phyloP scores from a whole-genome alignment of 2,329 filamentous ascomycete species.

The Fusarium continuum region DNA sequence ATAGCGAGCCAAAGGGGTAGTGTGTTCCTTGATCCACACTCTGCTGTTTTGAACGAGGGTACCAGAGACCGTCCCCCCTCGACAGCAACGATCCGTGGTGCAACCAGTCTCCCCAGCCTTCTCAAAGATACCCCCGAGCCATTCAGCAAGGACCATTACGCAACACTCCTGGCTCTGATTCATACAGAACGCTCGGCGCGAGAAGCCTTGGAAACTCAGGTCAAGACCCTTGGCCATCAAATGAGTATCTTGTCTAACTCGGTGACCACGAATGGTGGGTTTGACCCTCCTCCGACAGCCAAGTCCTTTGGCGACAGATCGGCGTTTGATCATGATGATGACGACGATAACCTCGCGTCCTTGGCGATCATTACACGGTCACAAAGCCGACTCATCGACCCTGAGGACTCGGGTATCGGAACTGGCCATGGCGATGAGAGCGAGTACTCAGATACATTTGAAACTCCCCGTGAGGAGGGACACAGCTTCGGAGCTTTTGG shows the following conservation, averaged over 20 bases:
- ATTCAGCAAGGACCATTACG: conserved; percentile 58
- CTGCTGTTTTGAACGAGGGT: not conserved
- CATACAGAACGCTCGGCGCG: conserved; percentile 66
- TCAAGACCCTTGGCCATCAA: conserved; percentile 61
- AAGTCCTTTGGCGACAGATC: conserved; percentile 52
- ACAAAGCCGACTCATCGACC: conserved; percentile 38
- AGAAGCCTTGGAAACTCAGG: conserved; percentile 64
- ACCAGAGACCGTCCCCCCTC: conserved; percentile 52
- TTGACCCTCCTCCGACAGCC: conserved; percentile 48
- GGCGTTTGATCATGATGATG: conserved; percentile 56
- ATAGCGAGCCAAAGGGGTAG: conserved; percentile 52
- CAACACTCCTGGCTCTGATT: conserved; percentile 61
- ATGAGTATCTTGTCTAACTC: conserved; percentile 58
- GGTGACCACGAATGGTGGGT: conserved; percentile 29
- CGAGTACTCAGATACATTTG: conserved; percentile 59
- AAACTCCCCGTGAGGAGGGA: conserved; percentile 61
- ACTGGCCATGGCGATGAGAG: conserved; percentile 53
- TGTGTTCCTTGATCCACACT: conserved; percentile 51
- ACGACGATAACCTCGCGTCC: conserved; percentile 49
- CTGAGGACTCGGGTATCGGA: conserved; percentile 51
- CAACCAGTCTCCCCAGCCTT: conserved; percentile 56
- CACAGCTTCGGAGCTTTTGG: conserved; percentile 53
- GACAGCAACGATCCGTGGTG: conserved; percentile 58
- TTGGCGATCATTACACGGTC: conserved; percentile 21
- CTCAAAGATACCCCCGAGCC: conserved; percentile 45